Percentiles rank a stretch among this genome's conserved stretches.
Conservation (phyloP, 768 basidiomycete genomes). For the Lanmaoa rubissima region DNA sequence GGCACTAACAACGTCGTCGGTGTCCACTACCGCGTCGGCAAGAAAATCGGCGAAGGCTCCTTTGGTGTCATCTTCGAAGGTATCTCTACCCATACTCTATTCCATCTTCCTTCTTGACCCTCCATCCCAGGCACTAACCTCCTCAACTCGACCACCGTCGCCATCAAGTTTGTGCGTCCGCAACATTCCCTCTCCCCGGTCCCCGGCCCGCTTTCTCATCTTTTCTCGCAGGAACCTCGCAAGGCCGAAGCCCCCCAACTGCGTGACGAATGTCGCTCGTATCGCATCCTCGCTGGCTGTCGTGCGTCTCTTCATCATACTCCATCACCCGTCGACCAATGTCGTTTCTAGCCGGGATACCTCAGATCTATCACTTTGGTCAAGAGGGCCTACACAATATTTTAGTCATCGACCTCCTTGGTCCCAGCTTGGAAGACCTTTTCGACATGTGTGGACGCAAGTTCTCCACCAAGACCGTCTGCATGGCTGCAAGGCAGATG, state of each 20-base stretch:
- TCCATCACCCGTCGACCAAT: constrained; percentile 14
- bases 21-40: constrained; percentile 95
- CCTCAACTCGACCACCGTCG: constrained; percentile 97
- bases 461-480: constrained; percentile 97
- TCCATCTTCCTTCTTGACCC: background rate
- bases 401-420: constrained; percentile 95
- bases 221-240: constrained; percentile 65
- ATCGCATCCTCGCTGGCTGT: constrained; percentile 86
- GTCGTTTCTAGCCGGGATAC: constrained; percentile 76
- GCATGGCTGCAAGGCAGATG: constrained; percentile 99
- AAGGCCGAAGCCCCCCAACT: constrained; percentile 98
- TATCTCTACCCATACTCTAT: constrained; percentile 25
- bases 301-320: constrained; percentile 51
- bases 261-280: constrained; percentile 97
- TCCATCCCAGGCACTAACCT: constrained; percentile 80
- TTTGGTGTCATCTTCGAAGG: constrained; percentile 97
- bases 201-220: constrained; percentile 6
- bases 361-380: constrained; percentile 99
- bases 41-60: constrained; percentile 98
- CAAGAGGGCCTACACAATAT: constrained; percentile 99
- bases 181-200: background rate
- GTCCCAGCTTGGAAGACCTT: constrained; percentile 94
- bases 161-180: constrained; percentile 96
- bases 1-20: constrained; percentile 82
- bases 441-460: constrained; percentile 99